Base-by-base conservation (phyloP, 106 monocot species). In the Chionographis japonica region DNA sequence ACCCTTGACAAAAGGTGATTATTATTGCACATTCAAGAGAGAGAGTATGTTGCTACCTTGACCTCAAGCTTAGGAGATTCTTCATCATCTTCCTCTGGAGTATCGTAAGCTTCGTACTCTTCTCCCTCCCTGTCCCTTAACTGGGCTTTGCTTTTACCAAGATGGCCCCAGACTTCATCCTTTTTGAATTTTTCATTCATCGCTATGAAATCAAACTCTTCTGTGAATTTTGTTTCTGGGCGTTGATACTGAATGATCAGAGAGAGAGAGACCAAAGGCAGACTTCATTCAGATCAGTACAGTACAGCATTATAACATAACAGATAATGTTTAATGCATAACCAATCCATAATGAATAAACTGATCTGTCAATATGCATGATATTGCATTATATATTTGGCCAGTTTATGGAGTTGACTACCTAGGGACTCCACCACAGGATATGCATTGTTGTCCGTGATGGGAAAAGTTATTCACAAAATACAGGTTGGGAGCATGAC, bases 121-220 rank as follows among this genome's bases (percentile, higher is more conserved):
- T 84, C 72, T 73, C 82, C 76, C 63, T 83, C 82, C 4, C 50
- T 77, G 16, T 80, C 76, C 66, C 65, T 69, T 46, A 42, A 63
- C 5, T 72, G 76, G 40, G 57, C 62, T 73, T 86, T 88, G 15
- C 68, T 72, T 53, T 90, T 95, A 61, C 95, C 95, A 40, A 95
- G 91, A 75, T 81, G 83, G 11, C 85, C 95, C 95, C 95, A 95
- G 2, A 95, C 91, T 84, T 95, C 88, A 82, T 91, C 95, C 68
- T 95, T 95, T n/a, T 95, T 95, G 61, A 95, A 95, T 68, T 91
- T 95, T 66, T 95, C 95, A 66, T 95, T 95, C 95, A 95, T 95
- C 20, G 91, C 95, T 12, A 40, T 82, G 66, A 95, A 95, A 79
- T 95, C 95, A 77, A 95, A 95, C 12, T 95, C 91, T 75, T 95